These are phyloP conservation scores for Ceratobasidium sp. DNA, from an alignment of 1,284 basidiomycete species.

Conservation along the genomic window DNA sequence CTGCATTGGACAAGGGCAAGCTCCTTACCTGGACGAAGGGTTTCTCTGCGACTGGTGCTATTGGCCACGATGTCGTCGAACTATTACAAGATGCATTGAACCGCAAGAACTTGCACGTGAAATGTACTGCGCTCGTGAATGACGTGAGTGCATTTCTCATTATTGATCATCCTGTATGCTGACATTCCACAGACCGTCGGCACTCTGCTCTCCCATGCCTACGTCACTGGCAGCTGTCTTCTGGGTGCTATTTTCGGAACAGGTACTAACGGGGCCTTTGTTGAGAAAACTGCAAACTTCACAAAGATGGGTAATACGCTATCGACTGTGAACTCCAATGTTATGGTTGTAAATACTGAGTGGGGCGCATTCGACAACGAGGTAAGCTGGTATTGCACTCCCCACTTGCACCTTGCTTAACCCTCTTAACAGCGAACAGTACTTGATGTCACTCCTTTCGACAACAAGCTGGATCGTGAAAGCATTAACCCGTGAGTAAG, in stretches of 20 bases:
- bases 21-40: conserved; percentile 98
- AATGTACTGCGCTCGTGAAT: conserved; percentile 94
- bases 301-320: conserved; percentile 79
- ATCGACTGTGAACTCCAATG: conserved; percentile 58
- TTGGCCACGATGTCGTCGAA: conserved; percentile 92
- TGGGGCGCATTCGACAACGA: conserved; percentile 97
- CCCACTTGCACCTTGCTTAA: no score
- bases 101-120: conserved; percentile 92
- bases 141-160: conserved; percentile 69
- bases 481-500: conserved; percentile 83
- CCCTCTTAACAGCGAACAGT: conserved; percentile 69
- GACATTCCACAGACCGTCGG: conserved; percentile 89
- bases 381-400: conserved; percentile 63
- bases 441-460: conserved; percentile 91
- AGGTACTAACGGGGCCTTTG: conserved; percentile 97
- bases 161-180: neutral
- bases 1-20: conserved; percentile 87
- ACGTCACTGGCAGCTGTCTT: conserved; percentile 88
- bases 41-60: conserved; percentile 88
- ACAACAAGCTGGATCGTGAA: conserved; percentile 91
- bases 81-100: conserved; percentile 94
- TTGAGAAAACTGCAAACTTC: conserved; percentile 87
- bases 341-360: conserved; percentile 97
- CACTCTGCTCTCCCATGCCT: conserved; percentile 90
- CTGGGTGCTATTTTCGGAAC: conserved; percentile 97